Evolutionary conservation across 163 green algal genomes (phyloP), one percentile per base, ranked within the genome.

Genomic region (Scenedesmus sp.): DNA sequence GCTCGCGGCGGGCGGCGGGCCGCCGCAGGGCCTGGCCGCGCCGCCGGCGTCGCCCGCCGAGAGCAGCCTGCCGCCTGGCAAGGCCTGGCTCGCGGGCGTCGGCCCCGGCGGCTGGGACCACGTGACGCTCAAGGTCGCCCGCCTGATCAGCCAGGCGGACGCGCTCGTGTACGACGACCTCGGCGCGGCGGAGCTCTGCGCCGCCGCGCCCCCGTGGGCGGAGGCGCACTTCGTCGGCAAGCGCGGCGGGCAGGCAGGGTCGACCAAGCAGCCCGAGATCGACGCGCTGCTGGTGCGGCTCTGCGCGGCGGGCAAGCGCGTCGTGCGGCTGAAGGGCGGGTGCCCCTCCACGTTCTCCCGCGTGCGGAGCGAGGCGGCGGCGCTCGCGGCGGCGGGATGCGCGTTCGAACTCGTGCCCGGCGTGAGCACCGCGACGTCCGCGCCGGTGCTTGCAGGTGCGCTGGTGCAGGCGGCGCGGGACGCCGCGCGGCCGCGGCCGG

Each of bases 131-230:
- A 75, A 80, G 63, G 17, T 5, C 34, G 42, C n/a, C n/a, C n/a
- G n/a, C n/a, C 75, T 94, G 15, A 67, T 95, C 17, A 39, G 81
- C 26, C 33, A 66, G 6, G 90, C 89, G 3, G 87, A 95, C 7
- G 87, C 91, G 1, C 70, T 95, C 0, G 69, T 95, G 3, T 95
- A 93, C 67, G 91, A 95, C 65, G 91, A 96, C 54, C 70, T 96
- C 9, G 90, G 89, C 1, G 81, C 86, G 33, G 69, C 89, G 78
- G 90, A 79, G 6, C 75, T 84, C 0, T 31, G 91, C 53, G 62
- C 84, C 20, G 82, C 86, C 47, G 83, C 76, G 0, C 36, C 63
- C 5, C 71, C 77, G 0, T 7, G 4, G 17, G 78, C 75, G 13
- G 74, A 88, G 73, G 66, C 62, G 9, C 24, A 90, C 5, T 92